Base-by-base conservation (phyloP, 2,329 filamentous ascomycete species). In the Sphaerostilbella broomeana region DNA sequence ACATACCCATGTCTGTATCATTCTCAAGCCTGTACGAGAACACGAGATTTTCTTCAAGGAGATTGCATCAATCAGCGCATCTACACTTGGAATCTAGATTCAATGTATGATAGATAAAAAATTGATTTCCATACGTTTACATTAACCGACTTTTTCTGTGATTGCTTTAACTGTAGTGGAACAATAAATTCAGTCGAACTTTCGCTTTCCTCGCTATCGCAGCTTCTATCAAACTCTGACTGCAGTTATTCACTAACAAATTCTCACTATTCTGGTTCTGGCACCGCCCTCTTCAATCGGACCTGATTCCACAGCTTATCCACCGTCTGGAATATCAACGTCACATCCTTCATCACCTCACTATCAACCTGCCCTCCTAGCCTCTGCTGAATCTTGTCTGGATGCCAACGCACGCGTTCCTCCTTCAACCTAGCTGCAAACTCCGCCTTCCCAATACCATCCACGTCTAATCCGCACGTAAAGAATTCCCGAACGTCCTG, bases 341-440 rank as follows among this genome's bases (percentile, higher is more conserved):
- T 98, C 28, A 95, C 85, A 38, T 79, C 73, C 55, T 77, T 79
- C 72, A 94, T 81, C 3, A 85, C 77, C 4, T 72, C 72, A 17
- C 78, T 72, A 33, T 89, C 82, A 34, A 94, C 77, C 43, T 77
- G 67, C 0, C 75, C 78, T 3, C 87, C 86, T 44, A 94, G 81
- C 38, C 80, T 77, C 64, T 95, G 92, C 67, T 95, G 87, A 40
- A 97, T 84, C 69, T 97, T 98, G 64, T 98, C 92, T 4, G 92
- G 92, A 67, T 98, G 92, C 92, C 92, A 98, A 12, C 88, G 74
- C 13, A 97, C 81, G 36, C 92, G 78, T 67, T 98, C 92, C 5
- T 78, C 68, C 62, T 94, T 95, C 37, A 97, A 68, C 42, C 60
- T 65, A 6, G 67, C 61, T 15, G 69, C 57, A 35, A 71, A 69